A percentile compares a stretch with the other conserved stretches of the same genome.
Conservation (phyloP, 352 stramenopile species). For the Phytophthora crassamura region DNA sequence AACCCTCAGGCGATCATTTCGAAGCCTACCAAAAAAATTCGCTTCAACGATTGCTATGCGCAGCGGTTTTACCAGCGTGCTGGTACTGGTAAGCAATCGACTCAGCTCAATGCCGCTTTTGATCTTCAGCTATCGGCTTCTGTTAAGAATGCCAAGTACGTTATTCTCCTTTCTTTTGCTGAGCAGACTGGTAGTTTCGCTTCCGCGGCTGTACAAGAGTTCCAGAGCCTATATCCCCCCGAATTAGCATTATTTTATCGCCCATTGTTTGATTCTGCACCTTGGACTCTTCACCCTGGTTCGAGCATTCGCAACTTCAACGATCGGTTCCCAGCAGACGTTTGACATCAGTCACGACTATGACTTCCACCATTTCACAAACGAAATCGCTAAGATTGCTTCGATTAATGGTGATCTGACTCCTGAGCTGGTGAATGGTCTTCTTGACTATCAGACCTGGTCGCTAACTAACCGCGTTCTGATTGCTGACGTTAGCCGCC, state of each 20-base stretch:
- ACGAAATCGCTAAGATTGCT: slow-evolving; percentile 1
- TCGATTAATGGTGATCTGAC: slow-evolving; percentile 26
- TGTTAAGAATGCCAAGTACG: neutral
- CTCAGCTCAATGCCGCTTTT: neutral
- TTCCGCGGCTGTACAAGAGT: neutral
- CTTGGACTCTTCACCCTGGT: slow-evolving; percentile 2
- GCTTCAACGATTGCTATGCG: slow-evolving; percentile 1
- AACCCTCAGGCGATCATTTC: too few species aligned
- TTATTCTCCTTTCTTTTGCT: neutral
- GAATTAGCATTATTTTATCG: too few species aligned
- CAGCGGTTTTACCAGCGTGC: neutral
- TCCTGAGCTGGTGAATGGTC: slow-evolving; percentile 19
- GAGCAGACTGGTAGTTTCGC: neutral
- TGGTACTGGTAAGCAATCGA: neutral
- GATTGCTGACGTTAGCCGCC: too few species aligned
- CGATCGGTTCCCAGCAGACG: slow-evolving; percentile 24
- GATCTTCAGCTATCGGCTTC: slow-evolving; percentile 8
- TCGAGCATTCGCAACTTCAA: neutral
- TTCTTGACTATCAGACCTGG: slow-evolving; percentile 3
- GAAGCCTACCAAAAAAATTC: neutral
- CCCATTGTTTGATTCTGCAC: slow-evolving; percentile 1
- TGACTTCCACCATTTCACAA: slow-evolving; percentile 20
- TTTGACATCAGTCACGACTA: slow-evolving; percentile 30
- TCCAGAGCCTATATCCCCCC: too few species aligned
- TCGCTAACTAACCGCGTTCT: too few species aligned